Evolutionary conservation across 257 asterid species (phyloP).

Genomic region (Cordia subcordata): DNA sequence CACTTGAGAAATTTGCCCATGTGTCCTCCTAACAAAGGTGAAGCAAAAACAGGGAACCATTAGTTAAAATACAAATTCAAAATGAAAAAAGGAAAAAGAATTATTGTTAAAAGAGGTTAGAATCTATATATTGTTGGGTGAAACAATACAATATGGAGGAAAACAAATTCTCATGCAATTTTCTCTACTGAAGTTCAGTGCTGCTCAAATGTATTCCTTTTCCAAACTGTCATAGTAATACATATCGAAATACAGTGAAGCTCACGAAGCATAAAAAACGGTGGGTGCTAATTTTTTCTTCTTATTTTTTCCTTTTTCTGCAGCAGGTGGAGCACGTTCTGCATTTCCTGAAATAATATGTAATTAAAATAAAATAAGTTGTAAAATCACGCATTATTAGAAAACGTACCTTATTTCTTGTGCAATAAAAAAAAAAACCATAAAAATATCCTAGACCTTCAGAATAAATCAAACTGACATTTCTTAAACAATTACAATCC

Average conservation of each 20-base stretch:
- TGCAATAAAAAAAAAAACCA: no score
- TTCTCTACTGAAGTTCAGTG: neutral
- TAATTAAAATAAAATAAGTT: no score
- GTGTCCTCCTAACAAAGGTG: constrained; percentile 71
- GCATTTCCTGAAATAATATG: constrained; percentile 41
- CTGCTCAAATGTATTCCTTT: neutral
- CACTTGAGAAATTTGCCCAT: constrained; percentile 83
- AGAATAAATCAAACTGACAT: no score
- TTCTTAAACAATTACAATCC: no score
- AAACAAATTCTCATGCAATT: neutral
- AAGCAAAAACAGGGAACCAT: neutral
- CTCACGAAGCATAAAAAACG: constrained; percentile 85
- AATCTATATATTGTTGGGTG: no score
- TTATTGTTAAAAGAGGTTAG: no score
- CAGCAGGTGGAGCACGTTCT: constrained; percentile 29
- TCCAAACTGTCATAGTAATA: neutral
- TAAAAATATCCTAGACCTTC: no score
- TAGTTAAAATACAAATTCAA: neutral
- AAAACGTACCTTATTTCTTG: no score
- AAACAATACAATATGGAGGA: no score
- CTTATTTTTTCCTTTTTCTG: constrained; percentile 41
- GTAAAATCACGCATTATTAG: no score
- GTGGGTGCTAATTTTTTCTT: constrained; percentile 50
- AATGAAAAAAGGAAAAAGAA: no score
- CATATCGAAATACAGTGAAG: neutral